Evolutionary conservation across 768 basidiomycete species (phyloP), one percentile per base, ranked within the genome.

Genomic region (Tremella fuciformis): DNA sequence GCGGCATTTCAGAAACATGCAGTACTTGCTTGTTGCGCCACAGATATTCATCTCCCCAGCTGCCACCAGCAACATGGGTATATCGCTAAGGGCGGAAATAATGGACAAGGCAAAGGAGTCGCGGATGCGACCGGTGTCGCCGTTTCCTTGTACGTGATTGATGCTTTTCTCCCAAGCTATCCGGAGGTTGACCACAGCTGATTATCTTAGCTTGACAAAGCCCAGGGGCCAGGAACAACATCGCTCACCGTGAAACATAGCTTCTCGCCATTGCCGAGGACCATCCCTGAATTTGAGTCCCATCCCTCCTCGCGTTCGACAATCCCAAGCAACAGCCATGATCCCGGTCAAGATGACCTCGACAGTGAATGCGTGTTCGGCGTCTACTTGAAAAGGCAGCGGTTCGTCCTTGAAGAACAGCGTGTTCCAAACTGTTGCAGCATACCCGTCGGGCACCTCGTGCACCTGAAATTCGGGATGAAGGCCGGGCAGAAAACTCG

Each of bases 1-100:
- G 39, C 11, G 39, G 39, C 11, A 18, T 11, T 41, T 41, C 39
- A 41, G 39, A 18, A 41, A 11, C 13, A 18, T 41, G 39, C 13
- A 41, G 13, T 2, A 58, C 65, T 60, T 34, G 63, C 65, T 65
- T 7, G 57, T 25, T 13, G 67, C 51, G 8, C 70, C 70, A 34
- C 65, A 69, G 19, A 72, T 46, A 7, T 57, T 44, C 1, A 63
- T 57, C 2, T 65, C 60, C 16, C 67, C 70, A 15, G 67, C 65
- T 2, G 65, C 62, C 13, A 66, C 65, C 15, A 64, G 70, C 29
- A 71, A 42, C 70, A 71, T 71, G 3, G 70, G 70, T 63, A 72
- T 72, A 50, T 72, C 70, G 18, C 60, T 54, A 22, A 72, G 53
- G 3, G 69, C 63, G 0, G 67, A 69, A 19, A 72, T 60, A 40